Conservation (phyloP, 2,329 filamentous ascomycete genomes). For the Diplodia intermedia region DNA sequence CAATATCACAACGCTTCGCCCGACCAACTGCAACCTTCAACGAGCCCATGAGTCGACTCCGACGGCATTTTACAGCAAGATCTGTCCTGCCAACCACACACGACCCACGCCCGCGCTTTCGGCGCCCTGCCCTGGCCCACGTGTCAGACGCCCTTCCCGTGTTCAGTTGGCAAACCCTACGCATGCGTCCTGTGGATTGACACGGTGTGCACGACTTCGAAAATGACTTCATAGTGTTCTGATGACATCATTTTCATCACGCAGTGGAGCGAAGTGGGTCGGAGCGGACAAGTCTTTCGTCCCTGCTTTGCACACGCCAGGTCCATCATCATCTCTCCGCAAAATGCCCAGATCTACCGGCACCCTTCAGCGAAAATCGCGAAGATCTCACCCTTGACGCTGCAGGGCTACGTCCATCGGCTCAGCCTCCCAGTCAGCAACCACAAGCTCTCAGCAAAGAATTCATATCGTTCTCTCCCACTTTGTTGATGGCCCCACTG, state of each 20-base stretch:
- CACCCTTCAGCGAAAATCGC: not conserved
- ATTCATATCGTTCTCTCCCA: not conserved
- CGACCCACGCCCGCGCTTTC: not conserved
- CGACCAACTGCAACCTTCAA: not conserved
- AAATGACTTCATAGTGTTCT: not conserved
- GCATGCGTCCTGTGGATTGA: not conserved
- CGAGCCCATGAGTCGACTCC: not conserved
- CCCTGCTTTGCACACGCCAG: not conserved
- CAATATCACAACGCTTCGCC: not conserved
- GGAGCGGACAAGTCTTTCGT: not conserved
- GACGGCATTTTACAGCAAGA: not conserved
- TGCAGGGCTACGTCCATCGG: not conserved
- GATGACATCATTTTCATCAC: not conserved
- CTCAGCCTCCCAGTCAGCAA: not conserved
- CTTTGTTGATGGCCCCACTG: not conserved
- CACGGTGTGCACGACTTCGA: not conserved
- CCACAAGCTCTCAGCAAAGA: not conserved
- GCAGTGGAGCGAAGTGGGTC: conserved; percentile 2
- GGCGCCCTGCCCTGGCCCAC: not conserved
- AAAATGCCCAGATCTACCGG: not conserved
- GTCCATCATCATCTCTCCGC: not conserved
- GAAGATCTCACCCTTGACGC: not conserved
- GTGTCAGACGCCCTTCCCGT: not conserved
- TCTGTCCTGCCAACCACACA: not conserved
- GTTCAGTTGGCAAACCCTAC: not conserved